phyloP scores from a whole-genome alignment of 2,329 filamentous ascomycete species.

The Neocatenulostroma microsporum region DNA sequence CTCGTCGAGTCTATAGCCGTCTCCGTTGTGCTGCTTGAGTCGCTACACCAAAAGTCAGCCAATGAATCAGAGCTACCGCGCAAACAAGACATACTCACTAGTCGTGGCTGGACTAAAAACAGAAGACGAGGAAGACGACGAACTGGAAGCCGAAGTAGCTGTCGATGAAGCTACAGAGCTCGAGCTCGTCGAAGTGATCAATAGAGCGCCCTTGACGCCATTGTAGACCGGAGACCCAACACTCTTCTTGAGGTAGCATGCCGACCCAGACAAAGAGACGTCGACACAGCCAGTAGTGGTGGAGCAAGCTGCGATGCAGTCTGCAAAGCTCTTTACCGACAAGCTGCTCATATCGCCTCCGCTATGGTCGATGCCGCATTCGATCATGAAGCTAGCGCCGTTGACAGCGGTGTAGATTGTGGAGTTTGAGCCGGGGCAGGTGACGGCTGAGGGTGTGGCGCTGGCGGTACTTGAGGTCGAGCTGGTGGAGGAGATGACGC shows the following conservation, averaged over 20 bases:
- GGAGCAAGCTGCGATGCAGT: constrained; percentile 27
- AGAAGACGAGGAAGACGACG: too few relatives aligned
- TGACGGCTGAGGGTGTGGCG: constrained; percentile 8
- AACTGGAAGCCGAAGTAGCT: too few relatives aligned
- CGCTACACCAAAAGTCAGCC: too few relatives aligned
- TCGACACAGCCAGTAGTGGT: constrained; percentile 26
- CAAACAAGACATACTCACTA: too few relatives aligned
- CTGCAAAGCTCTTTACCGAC: constrained; percentile 17
- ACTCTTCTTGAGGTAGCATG: constrained; percentile 26
- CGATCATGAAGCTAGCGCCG: constrained; percentile 18
- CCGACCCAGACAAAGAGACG: constrained; percentile 21
- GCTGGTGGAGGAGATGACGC: constrained; percentile 1
- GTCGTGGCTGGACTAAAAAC: too few relatives aligned
- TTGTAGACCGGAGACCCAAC: constrained; percentile 17
- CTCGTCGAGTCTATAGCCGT: too few relatives aligned
- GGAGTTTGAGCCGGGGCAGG: constrained; percentile 12
- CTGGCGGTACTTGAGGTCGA: constrained; percentile 4
- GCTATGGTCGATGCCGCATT: constrained; percentile 27
- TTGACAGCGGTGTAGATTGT: constrained; percentile 8
- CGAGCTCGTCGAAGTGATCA: constrained; percentile 18
- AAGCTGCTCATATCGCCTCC: constrained; percentile 23
- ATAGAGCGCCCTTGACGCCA: constrained; percentile 22
- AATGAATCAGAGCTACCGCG: too few relatives aligned
- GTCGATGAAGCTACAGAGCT: constrained; percentile 6
- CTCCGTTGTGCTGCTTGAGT: too few relatives aligned